phyloP scores from a whole-genome alignment of 768 basidiomycete species.

The Termitomyces sp. region DNA sequence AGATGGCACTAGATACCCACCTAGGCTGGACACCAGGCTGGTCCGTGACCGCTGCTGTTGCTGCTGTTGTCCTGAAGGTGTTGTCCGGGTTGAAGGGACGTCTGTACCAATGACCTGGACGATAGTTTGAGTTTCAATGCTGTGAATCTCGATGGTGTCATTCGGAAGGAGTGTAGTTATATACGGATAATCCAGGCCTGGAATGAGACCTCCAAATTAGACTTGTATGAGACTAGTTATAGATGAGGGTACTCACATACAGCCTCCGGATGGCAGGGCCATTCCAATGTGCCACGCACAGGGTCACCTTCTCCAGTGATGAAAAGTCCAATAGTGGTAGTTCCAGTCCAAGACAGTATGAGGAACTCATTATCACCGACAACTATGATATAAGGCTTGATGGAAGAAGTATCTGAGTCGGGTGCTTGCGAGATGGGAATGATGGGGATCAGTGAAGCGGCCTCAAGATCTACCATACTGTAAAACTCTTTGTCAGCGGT shows the following conservation, averaged over 20 bases:
- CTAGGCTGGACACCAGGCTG: conserved; percentile 32
- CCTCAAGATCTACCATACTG: conserved; percentile 74
- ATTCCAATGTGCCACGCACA: conserved; percentile 83
- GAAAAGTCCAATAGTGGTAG: conserved; percentile 80
- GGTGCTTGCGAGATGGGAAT: conserved; percentile 73
- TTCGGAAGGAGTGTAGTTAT: conserved; percentile 75
- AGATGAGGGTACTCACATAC: conserved; percentile 51
- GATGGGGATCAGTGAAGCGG: conserved; percentile 61
- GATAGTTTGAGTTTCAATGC: conserved; percentile 64
- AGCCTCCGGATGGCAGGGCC: conserved; percentile 72
- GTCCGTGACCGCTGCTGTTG: conserved; percentile 20
- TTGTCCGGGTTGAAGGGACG: neutral
- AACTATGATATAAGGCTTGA: conserved; percentile 68
- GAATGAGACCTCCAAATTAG: neutral
- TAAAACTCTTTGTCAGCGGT: conserved; percentile 71
- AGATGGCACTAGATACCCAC: conserved; percentile 46
- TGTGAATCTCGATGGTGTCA: conserved; percentile 77
- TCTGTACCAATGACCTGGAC: conserved; percentile 63
- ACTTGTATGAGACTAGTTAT: neutral
- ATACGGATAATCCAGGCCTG: conserved; percentile 80
- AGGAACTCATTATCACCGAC: conserved; percentile 79
- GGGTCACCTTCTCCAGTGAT: conserved; percentile 83
- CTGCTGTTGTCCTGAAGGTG: conserved; percentile 16
- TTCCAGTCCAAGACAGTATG: conserved; percentile 79
- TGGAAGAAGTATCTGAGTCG: conserved; percentile 27